phyloP scores from a whole-genome alignment of 176 grass and related monocot genomes.

The Carex cristatella region DNA sequence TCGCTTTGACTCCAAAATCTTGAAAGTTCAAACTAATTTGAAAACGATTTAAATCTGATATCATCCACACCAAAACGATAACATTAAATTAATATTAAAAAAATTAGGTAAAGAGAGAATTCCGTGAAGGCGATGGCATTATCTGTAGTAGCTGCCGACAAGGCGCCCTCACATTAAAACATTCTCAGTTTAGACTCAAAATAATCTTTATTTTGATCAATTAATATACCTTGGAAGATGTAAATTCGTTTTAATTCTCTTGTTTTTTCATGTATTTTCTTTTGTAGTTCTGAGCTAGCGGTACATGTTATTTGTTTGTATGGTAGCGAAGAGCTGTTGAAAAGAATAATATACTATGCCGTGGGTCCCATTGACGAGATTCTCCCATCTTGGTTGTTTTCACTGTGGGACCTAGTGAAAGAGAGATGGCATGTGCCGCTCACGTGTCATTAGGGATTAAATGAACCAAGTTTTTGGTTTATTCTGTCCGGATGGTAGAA shows the following conservation, averaged over 20 bases:
- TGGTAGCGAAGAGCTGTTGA: constrained; percentile 11
- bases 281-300: background rate
- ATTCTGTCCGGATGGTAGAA: background rate
- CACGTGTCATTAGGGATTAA: constrained; percentile 1
- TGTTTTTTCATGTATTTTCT: constrained; percentile 10
- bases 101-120: constrained; percentile 19
- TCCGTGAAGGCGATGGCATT: constrained; percentile 6
- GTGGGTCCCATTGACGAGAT: constrained; percentile 7
- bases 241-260: constrained; percentile 1
- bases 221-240: background rate
- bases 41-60: background rate
- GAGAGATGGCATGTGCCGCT: constrained; percentile 7
- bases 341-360: constrained; percentile 25
- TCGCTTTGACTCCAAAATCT: too few relatives aligned
- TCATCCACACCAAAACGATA: background rate
- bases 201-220: background rate
- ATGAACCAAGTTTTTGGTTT: background rate
- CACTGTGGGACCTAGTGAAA: constrained; percentile 12
- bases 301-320: constrained; percentile 22
- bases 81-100: background rate
- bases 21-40: too few relatives aligned
- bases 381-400: constrained; percentile 23
- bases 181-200: constrained; percentile 4
- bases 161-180: background rate
- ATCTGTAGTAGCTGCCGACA: constrained; percentile 19